Base-by-base conservation (phyloP, 2,329 filamentous ascomycete species). In the Rachicladosporium sp. region DNA sequence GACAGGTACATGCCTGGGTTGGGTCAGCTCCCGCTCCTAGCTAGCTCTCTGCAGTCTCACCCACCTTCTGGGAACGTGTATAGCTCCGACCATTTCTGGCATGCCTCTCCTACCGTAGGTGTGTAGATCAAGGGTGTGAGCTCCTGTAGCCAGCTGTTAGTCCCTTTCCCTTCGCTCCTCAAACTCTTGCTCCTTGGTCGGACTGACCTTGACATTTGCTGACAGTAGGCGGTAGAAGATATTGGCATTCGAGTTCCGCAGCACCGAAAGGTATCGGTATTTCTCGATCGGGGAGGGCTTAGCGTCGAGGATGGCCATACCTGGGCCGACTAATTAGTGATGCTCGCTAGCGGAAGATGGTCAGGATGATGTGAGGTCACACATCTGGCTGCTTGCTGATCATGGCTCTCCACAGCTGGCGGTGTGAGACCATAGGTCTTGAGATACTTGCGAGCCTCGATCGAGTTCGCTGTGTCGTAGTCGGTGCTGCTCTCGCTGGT, bases 51-150 rank as follows among this genome's bases (percentile, higher is more conserved):
- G 29, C 50, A 50, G 46, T 50, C 49, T 46, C 46, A 41, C 60
- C 51, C 47, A 69, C 82, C 87, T 71, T 96, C 91, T 13, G 91
- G 88, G 51, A 88, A 82, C 44, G 88, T 93, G 70, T 93, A 96
- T 53, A 96, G 77, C 54, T 89, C 86, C 31, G 88, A 94, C 76
- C 93, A 98, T 65, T 89, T 82, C 59, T 94, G 71, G 68, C 91
- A 98, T 50, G 93, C 91, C 61, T 96, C 89, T 55, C 91, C 91
- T 54, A 98, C 87, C 56, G 83, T 88, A 34, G 84, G 84, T 11
- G 84, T 91, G 68, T 91, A 91, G 54, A 91, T 84, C 48, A 89
- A 68, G 36, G 84, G 84, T 66, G 86, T 88, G 50, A 89, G 67
- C 54, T 87, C 81, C 65, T 80, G 70, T 29, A n/a, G 8, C 44